phyloP scores from a whole-genome alignment of 805 yeast species.

The Yarrowia deformans region DNA sequence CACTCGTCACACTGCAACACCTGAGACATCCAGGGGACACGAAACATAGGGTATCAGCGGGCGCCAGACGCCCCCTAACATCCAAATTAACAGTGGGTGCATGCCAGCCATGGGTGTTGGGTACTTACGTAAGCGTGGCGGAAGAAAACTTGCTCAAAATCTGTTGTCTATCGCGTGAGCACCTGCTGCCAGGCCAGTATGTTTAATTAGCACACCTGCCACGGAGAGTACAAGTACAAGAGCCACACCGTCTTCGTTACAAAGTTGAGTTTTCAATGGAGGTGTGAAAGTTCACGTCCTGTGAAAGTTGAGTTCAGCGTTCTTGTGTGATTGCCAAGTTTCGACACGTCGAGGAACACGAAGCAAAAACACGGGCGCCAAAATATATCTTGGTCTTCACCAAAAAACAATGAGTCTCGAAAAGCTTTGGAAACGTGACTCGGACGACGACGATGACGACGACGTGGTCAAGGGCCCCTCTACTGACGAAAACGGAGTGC shows the following conservation, averaged over 20 bases:
- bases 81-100: no score
- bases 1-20: no score
- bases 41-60: no score
- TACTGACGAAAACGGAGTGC: slow-evolving; percentile 21
- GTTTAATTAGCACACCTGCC: no score
- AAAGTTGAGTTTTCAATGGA: neutral
- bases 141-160: no score
- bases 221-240: no score
- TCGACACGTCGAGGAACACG: slow-evolving; percentile 7
- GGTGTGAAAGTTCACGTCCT: neutral
- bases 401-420: neutral
- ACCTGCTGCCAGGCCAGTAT: no score
- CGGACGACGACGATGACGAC: slow-evolving; percentile 29
- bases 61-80: no score
- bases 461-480: slow-evolving; percentile 27
- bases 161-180: no score
- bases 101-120: no score
- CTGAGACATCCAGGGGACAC: no score
- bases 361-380: neutral
- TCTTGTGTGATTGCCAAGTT: neutral
- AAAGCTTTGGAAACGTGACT: slow-evolving; percentile 2
- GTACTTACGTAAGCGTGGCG: no score
- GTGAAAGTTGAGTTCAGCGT: slow-evolving; percentile 1
- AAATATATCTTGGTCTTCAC: neutral
- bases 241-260: neutral